phyloP scores from a whole-genome alignment of 2,329 filamentous ascomycete genomes.

The Verruconis gallopava region DNA sequence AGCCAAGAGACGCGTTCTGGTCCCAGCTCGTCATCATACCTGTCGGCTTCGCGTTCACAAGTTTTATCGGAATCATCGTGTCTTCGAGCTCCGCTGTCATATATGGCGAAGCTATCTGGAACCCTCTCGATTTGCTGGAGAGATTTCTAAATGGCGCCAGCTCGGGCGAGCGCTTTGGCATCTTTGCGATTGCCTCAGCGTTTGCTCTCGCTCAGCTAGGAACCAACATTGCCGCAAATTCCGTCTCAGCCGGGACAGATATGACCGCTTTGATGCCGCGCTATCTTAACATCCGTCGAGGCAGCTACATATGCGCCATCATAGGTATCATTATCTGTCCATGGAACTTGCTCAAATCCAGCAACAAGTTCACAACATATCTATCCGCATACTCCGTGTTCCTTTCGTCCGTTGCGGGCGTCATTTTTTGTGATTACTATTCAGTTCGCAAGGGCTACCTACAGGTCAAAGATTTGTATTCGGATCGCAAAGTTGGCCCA shows the following conservation, averaged over 20 bases:
- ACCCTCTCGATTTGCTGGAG: slow-evolving; percentile 28
- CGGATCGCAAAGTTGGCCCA: slow-evolving; percentile 48
- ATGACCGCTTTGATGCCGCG: slow-evolving; percentile 69
- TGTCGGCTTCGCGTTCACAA: slow-evolving; percentile 49
- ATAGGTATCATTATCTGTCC: slow-evolving; percentile 80
- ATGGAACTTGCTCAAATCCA: slow-evolving; percentile 60
- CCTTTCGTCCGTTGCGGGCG: slow-evolving; percentile 84
- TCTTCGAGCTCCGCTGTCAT: slow-evolving; percentile 33
- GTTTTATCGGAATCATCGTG: slow-evolving; percentile 55
- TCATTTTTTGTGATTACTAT: slow-evolving; percentile 84
- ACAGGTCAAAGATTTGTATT: slow-evolving; percentile 67
- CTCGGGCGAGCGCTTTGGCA: slow-evolving; percentile 30
- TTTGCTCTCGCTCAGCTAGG: slow-evolving; percentile 63
- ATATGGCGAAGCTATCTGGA: slow-evolving; percentile 30
- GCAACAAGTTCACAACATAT: slow-evolving; percentile 83
- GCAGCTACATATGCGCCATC: slow-evolving; percentile 70
- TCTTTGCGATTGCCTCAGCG: slow-evolving; percentile 40
- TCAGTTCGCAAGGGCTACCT: slow-evolving; percentile 70
- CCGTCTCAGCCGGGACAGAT: slow-evolving; percentile 70
- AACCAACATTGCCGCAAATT: slow-evolving; percentile 81
- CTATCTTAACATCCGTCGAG: slow-evolving; percentile 73
- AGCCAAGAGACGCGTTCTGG: slow-evolving; percentile 64
- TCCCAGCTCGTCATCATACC: slow-evolving; percentile 53
- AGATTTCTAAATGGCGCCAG: slow-evolving; percentile 29
- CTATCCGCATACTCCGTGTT: slow-evolving; percentile 88